Conservation (phyloP, 1,284 basidiomycete species). For the Bondarzewia mesenterica region DNA sequence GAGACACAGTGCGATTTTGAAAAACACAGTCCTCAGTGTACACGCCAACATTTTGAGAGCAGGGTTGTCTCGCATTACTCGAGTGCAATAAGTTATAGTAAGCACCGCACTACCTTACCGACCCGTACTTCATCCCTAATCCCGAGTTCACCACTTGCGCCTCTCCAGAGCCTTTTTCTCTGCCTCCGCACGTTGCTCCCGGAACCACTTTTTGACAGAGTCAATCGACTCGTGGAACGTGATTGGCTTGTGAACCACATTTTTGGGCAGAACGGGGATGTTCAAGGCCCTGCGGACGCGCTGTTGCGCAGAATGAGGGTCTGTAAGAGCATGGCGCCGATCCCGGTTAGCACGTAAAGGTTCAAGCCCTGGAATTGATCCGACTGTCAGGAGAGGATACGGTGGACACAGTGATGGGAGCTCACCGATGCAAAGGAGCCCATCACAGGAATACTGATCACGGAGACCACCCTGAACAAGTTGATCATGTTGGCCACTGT, state of each 20-base stretch:
- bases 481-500: constrained; percentile 68
- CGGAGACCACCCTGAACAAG: constrained; percentile 53
- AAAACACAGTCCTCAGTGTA: neutral
- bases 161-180: constrained; percentile 14
- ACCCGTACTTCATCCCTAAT: no score
- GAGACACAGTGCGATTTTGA: neutral
- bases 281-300: constrained; percentile 35
- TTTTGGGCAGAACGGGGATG: constrained; percentile 36
- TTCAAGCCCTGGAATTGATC: constrained; percentile 43
- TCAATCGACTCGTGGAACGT: constrained; percentile 22
- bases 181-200: constrained; percentile 17
- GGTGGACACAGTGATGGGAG: constrained; percentile 5
- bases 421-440: constrained; percentile 45
- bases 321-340: constrained; percentile 35
- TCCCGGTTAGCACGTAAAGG: constrained; percentile 49
- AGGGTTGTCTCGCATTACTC: neutral
- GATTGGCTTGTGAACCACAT: constrained; percentile 15
- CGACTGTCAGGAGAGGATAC: neutral
- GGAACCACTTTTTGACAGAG: constrained; percentile 19
- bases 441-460: constrained; percentile 58
- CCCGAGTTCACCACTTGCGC: constrained; percentile 11
- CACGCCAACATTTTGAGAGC: neutral
- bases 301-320: constrained; percentile 38
- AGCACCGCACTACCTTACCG: neutral
- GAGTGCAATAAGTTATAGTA: neutral